A percentile compares a stretch with the other conserved stretches of the same genome.
Evolutionary conservation across 345 rosid species (phyloP).

Genomic region (Gossypium raimondii): DNA sequence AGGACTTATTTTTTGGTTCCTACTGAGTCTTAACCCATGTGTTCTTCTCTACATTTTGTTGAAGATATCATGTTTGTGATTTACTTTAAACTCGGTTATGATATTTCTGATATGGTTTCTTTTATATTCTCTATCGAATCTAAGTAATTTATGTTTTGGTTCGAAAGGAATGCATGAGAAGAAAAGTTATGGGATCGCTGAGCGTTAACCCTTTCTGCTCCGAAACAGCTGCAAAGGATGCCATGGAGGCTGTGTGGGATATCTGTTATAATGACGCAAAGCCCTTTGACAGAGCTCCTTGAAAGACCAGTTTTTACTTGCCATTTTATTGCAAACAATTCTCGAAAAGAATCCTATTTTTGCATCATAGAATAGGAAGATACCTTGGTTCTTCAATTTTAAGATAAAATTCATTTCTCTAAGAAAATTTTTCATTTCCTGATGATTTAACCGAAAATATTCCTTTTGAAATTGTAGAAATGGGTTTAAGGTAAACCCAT

Average conservation of each 20-base stretch:
- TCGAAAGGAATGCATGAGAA: conserved; percentile 78
- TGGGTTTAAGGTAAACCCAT: no score
- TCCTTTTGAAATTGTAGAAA: no score
- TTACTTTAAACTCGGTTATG: neutral
- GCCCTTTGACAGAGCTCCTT: conserved; percentile 97
- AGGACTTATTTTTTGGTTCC: neutral
- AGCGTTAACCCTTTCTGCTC: conserved; percentile 74
- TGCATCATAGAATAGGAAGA: neutral
- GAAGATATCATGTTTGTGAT: neutral
- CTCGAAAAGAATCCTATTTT: neutral
- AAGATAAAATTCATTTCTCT: neutral
- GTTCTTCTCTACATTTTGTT: neutral
- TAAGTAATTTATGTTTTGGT: neutral
- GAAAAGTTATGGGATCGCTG: conserved; percentile 79
- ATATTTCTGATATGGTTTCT: neutral
- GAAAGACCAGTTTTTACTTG: conserved; percentile 14
- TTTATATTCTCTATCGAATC: neutral
- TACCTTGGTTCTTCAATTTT: neutral
- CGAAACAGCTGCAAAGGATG: conserved; percentile 66
- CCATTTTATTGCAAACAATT: neutral
- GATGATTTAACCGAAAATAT: no score
- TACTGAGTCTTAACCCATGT: neutral
- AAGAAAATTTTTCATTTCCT: neutral
- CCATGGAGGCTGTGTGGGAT: conserved; percentile 95
- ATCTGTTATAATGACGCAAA: conserved; percentile 88